Base-by-base conservation (phyloP, 208 protist species). In the Herpetomonas muscarum region DNA sequence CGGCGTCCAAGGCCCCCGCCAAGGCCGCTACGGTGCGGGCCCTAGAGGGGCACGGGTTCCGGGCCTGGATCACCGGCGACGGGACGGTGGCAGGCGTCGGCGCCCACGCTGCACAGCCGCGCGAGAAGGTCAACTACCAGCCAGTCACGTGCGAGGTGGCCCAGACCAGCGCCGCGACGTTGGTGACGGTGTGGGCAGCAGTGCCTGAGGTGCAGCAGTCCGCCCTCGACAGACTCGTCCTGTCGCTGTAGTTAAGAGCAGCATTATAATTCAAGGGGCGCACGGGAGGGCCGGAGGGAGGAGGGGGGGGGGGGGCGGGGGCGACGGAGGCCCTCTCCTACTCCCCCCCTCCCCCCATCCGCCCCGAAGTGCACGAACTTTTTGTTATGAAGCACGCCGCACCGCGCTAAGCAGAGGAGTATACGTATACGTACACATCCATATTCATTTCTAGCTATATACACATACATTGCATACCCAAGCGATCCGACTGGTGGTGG, bases 81-180 rank as follows among this genome's bases (percentile, higher is more conserved):
- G 70, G 63, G 15, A 46, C 52, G 1, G 51, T 76, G 36, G 57
- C 76, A 31, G 85, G 67, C 32, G 62, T 89, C 44, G 85, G 79
- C 22, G 85, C 85, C 6, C 81, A 82, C 52, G 76, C 85, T 9
- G 68, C 77, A 4, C 78, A 87, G 60, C 68, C 70, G 15, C 75
- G 80, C 52, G 81, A 80, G n/a, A 68, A 64, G 19, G 53, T 81
- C 3, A 70, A 74, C 15, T 92, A 83, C 61, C 55, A 58, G n/a
- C 80, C 79, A 0, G 59, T 87, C 3, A 60, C 74, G 36, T 86
- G 81, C 55, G 61, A 91, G 54, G 50, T 87, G 24, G 55, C 69
- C 24, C 49, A 55, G 19, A 63, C 58, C 13, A 53, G 58, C 1
- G 61, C 49, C 26, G 71, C 70, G 42, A 63, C 76, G 37, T 55